Percentiles rank a stretch among this genome's conserved stretches.
Conservation (phyloP, 2,329 filamentous ascomycete species). For the Dothiorella sarmentorum region DNA sequence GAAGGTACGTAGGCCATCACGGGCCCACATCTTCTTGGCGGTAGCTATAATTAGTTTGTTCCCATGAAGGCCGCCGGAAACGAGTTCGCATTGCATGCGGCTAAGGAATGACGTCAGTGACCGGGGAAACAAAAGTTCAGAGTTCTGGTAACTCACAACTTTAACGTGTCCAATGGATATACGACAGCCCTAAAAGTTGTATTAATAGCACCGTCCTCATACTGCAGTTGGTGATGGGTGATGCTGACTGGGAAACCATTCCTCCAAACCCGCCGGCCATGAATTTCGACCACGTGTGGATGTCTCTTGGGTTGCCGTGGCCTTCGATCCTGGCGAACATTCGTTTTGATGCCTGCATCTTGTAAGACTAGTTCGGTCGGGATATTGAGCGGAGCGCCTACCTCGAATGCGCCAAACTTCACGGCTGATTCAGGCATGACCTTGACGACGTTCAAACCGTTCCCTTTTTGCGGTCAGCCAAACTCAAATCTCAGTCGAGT, state of each 20-base stretch:
- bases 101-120: slow-evolving; percentile 34
- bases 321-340: slow-evolving; percentile 83
- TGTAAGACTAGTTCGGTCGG: slow-evolving; percentile 20
- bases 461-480: slow-evolving; percentile 56
- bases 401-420: slow-evolving; percentile 95
- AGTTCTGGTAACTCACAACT: slow-evolving; percentile 53
- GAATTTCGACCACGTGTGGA: slow-evolving; percentile 84
- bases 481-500: not conserved
- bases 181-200: slow-evolving; percentile 66
- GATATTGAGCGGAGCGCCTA: slow-evolving; percentile 31
- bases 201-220: not conserved
- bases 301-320: slow-evolving; percentile 73
- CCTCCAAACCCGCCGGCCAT: slow-evolving; percentile 85
- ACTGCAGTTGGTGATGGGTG: slow-evolving; percentile 17
- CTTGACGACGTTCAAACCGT: slow-evolving; percentile 93
- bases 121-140: not conserved
- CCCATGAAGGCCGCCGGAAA: slow-evolving; percentile 77
- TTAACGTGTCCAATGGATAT: slow-evolving; percentile 87
- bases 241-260: slow-evolving; percentile 80
- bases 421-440: slow-evolving; percentile 99
- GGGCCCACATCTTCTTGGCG: slow-evolving; percentile 78
- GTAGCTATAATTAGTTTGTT: slow-evolving; percentile 80
- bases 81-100: slow-evolving; percentile 91
- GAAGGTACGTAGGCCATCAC: slow-evolving; percentile 70
- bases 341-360: slow-evolving; percentile 72